phyloP scores from a whole-genome alignment of 2,329 filamentous ascomycete species.

The Volutella citrinella region DNA sequence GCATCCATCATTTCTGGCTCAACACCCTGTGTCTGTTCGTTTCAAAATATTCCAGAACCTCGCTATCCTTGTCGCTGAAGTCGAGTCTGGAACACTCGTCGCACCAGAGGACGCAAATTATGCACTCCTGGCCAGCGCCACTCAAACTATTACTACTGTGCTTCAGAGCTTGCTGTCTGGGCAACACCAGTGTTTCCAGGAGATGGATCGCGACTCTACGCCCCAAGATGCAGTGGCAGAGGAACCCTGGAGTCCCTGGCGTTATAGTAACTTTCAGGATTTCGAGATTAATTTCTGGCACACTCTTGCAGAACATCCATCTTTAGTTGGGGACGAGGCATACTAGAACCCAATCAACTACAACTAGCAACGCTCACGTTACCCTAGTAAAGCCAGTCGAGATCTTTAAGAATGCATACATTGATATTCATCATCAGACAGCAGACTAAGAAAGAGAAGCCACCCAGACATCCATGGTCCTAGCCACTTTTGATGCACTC shows the following conservation, averaged over 20 bases:
- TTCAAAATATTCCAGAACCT: slow-evolving; percentile 15
- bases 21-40: slow-evolving; percentile 2
- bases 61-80: slow-evolving; percentile 15
- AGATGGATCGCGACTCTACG: background rate
- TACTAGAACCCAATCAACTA: no score
- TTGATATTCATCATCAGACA: no score
- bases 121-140: slow-evolving; percentile 15
- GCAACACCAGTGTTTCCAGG: background rate
- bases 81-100: slow-evolving; percentile 14
- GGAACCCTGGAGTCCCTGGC: slow-evolving; percentile 4
- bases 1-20: slow-evolving; percentile 3
- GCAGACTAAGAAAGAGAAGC: no score
- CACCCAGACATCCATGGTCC: slow-evolving; percentile 45
- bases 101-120: slow-evolving; percentile 17
- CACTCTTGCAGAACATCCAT: slow-evolving; percentile 5
- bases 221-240: no score
- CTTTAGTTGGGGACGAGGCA: slow-evolving; percentile 20
- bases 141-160: slow-evolving; percentile 13
- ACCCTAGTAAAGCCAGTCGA: no score
- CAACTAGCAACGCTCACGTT: no score
- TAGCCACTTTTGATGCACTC: slow-evolving; percentile 28
- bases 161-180: slow-evolving; percentile 35
- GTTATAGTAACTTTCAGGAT: slow-evolving; percentile 1
- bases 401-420: no score
- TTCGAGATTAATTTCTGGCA: slow-evolving; percentile 7